Evolutionary conservation across 352 stramenopile genomes (phyloP).

Genomic region (Pythium insidiosum): DNA sequence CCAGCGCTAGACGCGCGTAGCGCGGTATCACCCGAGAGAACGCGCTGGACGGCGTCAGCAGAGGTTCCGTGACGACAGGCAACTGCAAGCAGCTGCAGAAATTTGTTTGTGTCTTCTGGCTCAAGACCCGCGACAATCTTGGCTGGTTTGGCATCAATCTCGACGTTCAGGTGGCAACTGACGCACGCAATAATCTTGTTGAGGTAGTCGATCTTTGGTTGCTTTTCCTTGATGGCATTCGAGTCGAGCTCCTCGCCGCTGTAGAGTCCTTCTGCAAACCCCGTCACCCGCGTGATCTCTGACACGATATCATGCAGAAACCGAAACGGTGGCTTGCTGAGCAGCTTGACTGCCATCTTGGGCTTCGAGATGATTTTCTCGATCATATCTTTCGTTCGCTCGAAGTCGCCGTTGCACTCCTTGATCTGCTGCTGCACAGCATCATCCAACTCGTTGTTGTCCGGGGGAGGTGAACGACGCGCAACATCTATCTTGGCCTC

Average conservation of each 20-base stretch:
- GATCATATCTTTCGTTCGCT: slow-evolving; percentile 64
- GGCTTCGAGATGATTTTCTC: slow-evolving; percentile 78
- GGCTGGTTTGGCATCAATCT: slow-evolving; percentile 65
- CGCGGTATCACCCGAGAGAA: slow-evolving; percentile 47
- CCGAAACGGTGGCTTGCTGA: slow-evolving; percentile 82
- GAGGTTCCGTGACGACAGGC: slow-evolving; percentile 62
- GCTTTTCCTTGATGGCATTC: slow-evolving; percentile 89
- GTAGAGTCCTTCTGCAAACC: slow-evolving; percentile 83
- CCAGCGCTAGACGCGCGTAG: slow-evolving; percentile 22
- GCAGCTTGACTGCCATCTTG: slow-evolving; percentile 79
- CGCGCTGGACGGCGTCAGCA: slow-evolving; percentile 54
- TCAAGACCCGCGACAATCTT: slow-evolving; percentile 92
- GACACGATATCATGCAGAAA: slow-evolving; percentile 85
- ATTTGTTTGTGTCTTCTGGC: slow-evolving; percentile 90
- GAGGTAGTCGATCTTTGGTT: slow-evolving; percentile 88
- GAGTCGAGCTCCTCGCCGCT: slow-evolving; percentile 85
- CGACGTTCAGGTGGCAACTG: slow-evolving; percentile 77
- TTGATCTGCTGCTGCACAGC: slow-evolving; percentile 42
- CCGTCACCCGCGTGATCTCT: slow-evolving; percentile 69
- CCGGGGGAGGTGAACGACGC: slow-evolving; percentile 17
- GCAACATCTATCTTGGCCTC: slow-evolving; percentile 28
- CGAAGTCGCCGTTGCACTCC: slow-evolving; percentile 70
- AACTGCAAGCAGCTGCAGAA: slow-evolving; percentile 88
- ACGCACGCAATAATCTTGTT: slow-evolving; percentile 88
- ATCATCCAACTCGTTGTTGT: slow-evolving; percentile 47